Conservation (phyloP, 345 rosid genomes). For the Zanthoxylum bungeanum region DNA sequence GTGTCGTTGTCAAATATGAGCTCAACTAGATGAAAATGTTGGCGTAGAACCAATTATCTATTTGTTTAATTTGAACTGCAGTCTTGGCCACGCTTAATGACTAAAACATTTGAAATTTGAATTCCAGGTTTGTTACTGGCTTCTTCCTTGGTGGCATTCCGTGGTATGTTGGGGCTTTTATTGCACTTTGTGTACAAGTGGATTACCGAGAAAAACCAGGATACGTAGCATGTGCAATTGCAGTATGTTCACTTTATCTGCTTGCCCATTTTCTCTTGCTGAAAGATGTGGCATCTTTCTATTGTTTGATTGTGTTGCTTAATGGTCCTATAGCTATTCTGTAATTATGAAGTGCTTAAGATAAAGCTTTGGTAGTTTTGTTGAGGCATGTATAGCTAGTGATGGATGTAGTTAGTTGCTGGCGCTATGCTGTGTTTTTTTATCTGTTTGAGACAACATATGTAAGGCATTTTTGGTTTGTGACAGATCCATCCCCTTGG, state of each 20-base stretch:
- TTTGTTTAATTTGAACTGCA: background rate
- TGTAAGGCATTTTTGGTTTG: background rate
- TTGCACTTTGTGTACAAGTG: slow-evolving; percentile 47
- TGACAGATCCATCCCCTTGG: background rate
- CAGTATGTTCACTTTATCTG: slow-evolving; percentile 42
- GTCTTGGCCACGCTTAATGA: background rate
- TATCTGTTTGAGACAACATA: background rate
- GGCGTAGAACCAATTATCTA: background rate
- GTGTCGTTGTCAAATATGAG: background rate
- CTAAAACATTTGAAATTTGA: slow-evolving; percentile 14
- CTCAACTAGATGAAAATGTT: background rate
- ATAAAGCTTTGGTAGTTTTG: background rate
- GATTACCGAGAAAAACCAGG: slow-evolving; percentile 88
- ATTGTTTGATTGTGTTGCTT: background rate
- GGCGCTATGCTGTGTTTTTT: background rate
- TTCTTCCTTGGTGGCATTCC: slow-evolving; percentile 87
- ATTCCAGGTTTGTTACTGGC: slow-evolving; percentile 63
- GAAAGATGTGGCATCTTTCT: background rate
- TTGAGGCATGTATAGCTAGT: background rate
- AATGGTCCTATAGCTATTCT: background rate
- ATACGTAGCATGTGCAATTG: slow-evolving; percentile 73
- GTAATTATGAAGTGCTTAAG: background rate
- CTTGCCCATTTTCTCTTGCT: background rate
- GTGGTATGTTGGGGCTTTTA: slow-evolving; percentile 74
- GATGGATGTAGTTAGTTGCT: background rate